Evolutionary conservation across 2,329 filamentous ascomycete species (phyloP).

Genomic region (Mariannaea sp.): DNA sequence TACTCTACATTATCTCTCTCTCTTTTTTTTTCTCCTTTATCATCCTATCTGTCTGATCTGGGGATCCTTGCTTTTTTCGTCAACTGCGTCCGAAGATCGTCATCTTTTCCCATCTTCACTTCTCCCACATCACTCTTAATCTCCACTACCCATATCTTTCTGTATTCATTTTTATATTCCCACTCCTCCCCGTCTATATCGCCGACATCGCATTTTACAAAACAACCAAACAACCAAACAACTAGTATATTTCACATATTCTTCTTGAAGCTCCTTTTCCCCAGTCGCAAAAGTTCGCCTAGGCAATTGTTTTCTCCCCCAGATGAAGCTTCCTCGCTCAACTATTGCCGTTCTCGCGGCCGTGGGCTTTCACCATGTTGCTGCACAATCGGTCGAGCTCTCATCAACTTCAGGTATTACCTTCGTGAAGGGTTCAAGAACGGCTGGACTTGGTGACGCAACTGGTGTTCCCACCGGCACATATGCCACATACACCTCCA

Average conservation of each 20-base stretch:
- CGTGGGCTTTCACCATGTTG: conserved; percentile 31
- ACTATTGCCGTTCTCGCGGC: conserved; percentile 31
- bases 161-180: background rate
- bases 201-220: background rate
- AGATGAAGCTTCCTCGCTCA: conserved; percentile 34
- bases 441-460: conserved; percentile 40
- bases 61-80: background rate
- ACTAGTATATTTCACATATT: no score
- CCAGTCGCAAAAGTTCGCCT: no score
- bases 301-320: conserved; percentile 2
- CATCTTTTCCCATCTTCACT: no score
- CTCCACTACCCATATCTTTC: background rate
- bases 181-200: background rate
- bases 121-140: background rate
- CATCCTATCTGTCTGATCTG: no score
- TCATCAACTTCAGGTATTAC: conserved; percentile 42
- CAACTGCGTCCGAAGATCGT: background rate
- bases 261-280: no score
- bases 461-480: conserved; percentile 39
- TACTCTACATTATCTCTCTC: no score
- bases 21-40: conserved; percentile 4
- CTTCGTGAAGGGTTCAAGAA: conserved; percentile 46
- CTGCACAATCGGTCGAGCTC: conserved; percentile 39
- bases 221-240: background rate
- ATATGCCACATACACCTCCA: conserved; percentile 35